Evolutionary conservation across 2,329 filamentous ascomycete genomes (phyloP), one percentile per base, ranked within the genome.

Genomic region (Trichoderma breve): DNA sequence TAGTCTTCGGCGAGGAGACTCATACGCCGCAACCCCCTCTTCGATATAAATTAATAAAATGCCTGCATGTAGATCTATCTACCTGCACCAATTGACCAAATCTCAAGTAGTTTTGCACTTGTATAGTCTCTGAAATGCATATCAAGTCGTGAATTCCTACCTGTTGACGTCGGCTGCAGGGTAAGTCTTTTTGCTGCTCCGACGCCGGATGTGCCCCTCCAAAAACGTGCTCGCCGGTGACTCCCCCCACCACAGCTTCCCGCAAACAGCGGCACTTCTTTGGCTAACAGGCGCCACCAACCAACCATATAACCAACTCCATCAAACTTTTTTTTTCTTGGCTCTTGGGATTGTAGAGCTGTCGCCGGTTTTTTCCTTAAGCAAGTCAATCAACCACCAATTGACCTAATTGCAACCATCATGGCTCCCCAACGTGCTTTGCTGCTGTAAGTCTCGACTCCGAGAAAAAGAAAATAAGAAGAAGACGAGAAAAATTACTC

Each of bases 401-500:
- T 62, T 62, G 58, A 21, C 32, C 3, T 9, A 15, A 21, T 32
- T 24, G 57, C 57, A 60, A 32, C 3, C 58, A 62, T 62, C 58
- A 62, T 62, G 58, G 58, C 58, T 62, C 58, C 58, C 58, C 58
- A 62, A 62, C 58, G 58, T 62, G 58, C 58, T 62, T 34, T 62
- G 58, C 18, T 62, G 58, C 58, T 62, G 58, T 62, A 26, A 62
- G 58, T 62, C 3, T 18, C 14, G 3, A n/a, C 28, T 8, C n/a
- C 6, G 34, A 24, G 24, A 24, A 24, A 7, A 9, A 34, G 24
- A 11, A 26, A 18, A 57, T 6, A 12, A 21, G 12, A 30, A 7
- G 14, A 12, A 3, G 12, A 18, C 6, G 12, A 36, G 15, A 18
- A 61, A 62, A 62, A 21, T 60, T 7, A 34, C 57, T 12, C 30